A percentile compares a stretch with the other conserved stretches of the same genome.
phyloP scores from a whole-genome alignment of 345 rosid species.

The Euphorbia lathyris region DNA sequence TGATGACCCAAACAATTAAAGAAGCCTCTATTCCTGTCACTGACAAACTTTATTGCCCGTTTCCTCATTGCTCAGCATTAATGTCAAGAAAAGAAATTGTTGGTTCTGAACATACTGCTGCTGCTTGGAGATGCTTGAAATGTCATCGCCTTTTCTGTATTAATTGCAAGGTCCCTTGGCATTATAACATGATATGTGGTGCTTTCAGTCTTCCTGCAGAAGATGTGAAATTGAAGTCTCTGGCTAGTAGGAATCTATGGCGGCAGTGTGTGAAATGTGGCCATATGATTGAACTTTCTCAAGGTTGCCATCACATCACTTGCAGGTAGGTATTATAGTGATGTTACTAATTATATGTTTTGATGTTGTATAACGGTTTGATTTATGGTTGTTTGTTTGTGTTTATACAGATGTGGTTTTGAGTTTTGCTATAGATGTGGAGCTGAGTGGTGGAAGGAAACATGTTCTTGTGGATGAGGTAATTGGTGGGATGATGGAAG shows the following conservation, averaged over 20 bases:
- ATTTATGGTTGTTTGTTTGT: neutral
- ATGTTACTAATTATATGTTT: no score
- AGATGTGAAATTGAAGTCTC: conserved; percentile 44
- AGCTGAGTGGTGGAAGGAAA: conserved; percentile 47
- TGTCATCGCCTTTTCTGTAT: conserved; percentile 55
- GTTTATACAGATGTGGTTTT: conserved; percentile 43
- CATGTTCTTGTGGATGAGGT: conserved; percentile 63
- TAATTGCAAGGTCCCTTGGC: conserved; percentile 85
- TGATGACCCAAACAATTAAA: conserved; percentile 48
- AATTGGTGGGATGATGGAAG: no score
- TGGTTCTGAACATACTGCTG: conserved; percentile 25
- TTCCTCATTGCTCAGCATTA: conserved; percentile 74
- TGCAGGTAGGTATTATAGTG: conserved; percentile 48
- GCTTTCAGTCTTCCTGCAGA: conserved; percentile 40
- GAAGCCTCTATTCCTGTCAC: conserved; percentile 59
- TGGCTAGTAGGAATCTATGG: conserved; percentile 47
- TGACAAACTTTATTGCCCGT: conserved; percentile 75
- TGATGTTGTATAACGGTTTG: neutral
- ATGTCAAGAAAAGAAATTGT: conserved; percentile 43
- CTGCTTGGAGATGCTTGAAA: conserved; percentile 60
- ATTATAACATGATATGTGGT: conserved; percentile 40
- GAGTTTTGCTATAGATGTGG: conserved; percentile 78
- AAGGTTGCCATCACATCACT: conserved; percentile 61
- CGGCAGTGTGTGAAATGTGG: conserved; percentile 48
- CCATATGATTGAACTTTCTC: conserved; percentile 53